phyloP scores from a whole-genome alignment of 2,329 filamentous ascomycete species.

The Aureobasidium sp. region DNA sequence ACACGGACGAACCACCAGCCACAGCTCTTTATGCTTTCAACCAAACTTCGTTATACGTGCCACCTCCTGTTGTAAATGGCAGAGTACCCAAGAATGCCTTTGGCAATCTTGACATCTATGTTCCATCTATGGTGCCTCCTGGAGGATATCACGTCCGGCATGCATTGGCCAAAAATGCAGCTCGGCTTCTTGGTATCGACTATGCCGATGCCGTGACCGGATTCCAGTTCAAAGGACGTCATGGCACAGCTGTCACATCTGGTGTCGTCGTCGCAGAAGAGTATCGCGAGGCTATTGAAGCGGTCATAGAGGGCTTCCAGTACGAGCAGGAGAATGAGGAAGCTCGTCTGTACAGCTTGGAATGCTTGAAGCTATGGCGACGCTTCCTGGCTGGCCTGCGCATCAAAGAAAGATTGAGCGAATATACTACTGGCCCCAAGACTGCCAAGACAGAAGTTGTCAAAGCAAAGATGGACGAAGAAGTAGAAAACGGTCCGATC shows the following conservation, averaged over 20 bases:
- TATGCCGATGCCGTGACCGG: slow-evolving; percentile 86
- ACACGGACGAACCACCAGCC: slow-evolving; percentile 43
- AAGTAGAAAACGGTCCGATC: slow-evolving; percentile 18
- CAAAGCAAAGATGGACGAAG: slow-evolving; percentile 20
- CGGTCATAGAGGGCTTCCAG: slow-evolving; percentile 60
- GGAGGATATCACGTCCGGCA: slow-evolving; percentile 53
- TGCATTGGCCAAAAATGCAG: slow-evolving; percentile 60
- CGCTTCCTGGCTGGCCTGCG: slow-evolving; percentile 56
- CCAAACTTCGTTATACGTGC: slow-evolving; percentile 64
- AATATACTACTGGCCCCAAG: slow-evolving; percentile 3
- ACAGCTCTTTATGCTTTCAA: slow-evolving; percentile 54
- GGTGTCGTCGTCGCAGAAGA: slow-evolving; percentile 72
- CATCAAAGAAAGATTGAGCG: slow-evolving; percentile 61
- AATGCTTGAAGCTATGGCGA: slow-evolving; percentile 51
- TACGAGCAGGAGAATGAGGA: slow-evolving; percentile 59
- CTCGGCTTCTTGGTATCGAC: slow-evolving; percentile 69
- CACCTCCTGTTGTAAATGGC: slow-evolving; percentile 69
- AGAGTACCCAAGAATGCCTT: slow-evolving; percentile 57
- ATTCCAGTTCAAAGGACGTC: slow-evolving; percentile 78
- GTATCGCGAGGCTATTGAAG: slow-evolving; percentile 63
- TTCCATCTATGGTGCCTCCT: slow-evolving; percentile 55
- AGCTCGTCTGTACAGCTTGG: slow-evolving; percentile 45
- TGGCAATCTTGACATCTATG: slow-evolving; percentile 58
- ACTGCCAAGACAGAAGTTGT: slow-evolving; percentile 12
- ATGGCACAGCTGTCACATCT: slow-evolving; percentile 74